These are phyloP conservation scores for Aspergillus oerlinghausenensis DNA, from an alignment of 2,329 filamentous ascomycete genomes.

Conservation along the genomic window DNA sequence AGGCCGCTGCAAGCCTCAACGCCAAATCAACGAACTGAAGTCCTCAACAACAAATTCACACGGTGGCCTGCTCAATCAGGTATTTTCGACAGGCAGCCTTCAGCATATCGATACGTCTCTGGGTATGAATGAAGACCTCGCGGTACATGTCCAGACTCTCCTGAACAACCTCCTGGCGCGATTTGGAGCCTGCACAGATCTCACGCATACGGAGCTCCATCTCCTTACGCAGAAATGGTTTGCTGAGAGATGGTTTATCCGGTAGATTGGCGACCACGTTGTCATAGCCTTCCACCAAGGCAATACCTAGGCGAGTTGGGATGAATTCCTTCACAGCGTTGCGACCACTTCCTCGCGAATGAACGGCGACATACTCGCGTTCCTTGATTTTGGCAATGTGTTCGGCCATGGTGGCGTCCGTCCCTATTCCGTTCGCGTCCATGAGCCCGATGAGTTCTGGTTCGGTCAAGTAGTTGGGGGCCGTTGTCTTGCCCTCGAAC, in stretches of 20 bases:
- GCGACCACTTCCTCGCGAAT: conserved; percentile 47
- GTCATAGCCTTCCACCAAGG: conserved; percentile 90
- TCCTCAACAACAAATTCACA: conserved; percentile 6
- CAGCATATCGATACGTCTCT: conserved; percentile 64
- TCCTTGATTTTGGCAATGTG: conserved; percentile 96
- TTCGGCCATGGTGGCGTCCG: conserved; percentile 98
- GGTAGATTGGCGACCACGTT: conserved; percentile 80
- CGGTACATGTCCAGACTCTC: conserved; percentile 85
- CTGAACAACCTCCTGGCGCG: conserved; percentile 67
- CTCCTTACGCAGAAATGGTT: conserved; percentile 93
- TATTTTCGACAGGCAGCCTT: conserved; percentile 57
- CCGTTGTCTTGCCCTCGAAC: conserved; percentile 80
- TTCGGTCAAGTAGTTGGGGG: conserved; percentile 86
- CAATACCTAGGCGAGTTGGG: conserved; percentile 84
- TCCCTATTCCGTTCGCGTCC: conserved; percentile 98
- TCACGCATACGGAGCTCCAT: conserved; percentile 97
- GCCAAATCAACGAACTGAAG: not conserved
- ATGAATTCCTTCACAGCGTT: conserved; percentile 75
- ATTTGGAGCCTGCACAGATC: conserved; percentile 83
- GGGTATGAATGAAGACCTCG: conserved; percentile 77
- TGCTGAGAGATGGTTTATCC: conserved; percentile 66
- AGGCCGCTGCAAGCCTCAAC: not conserved
- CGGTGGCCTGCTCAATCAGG: conserved; percentile 39
- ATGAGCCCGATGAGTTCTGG: conserved; percentile 93
- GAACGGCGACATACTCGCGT: conserved; percentile 74